Base-by-base conservation (phyloP, 108 stramenopile species). In the Pseudonitzschia multistriata region DNA sequence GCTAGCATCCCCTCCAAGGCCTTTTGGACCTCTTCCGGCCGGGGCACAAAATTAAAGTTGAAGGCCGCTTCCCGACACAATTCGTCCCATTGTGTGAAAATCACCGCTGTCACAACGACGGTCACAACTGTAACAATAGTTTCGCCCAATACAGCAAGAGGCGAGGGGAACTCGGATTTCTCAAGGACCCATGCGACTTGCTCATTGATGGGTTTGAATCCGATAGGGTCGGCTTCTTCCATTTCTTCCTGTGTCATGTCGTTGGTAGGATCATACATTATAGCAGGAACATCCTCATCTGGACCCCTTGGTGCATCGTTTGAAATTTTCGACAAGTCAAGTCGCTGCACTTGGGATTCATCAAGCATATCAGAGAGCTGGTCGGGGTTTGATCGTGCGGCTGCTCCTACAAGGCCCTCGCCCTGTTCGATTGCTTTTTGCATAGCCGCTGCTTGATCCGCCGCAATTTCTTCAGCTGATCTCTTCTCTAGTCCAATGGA, bases 171-270 rank as follows among this genome's bases (percentile, higher is more conserved):
- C 22, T 74, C 69, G 0, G 86, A 76, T 47, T 82, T 74, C 17
- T 57, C 37, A 24, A 87, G 28, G 52, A 89, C 89, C 39, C 81
- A 70, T 54, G 53, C 71, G 21, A 76, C 24, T 68, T 89, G 88
- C 35, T 93, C 86, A 24, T 62, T 63, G 17, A 87, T 19, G 22
- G 71, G 80, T 74, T 84, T 71, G 37, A 69, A 67, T 48, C 83
- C 87, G 52, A 81, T 75, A 22, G 81, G 82, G 67, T 93, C 92
- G 33, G 85, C 88, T 71, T 93, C 83, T 5, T 72, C 73, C 80
- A 77, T 78, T 76, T 93, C 86, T 77, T 93, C 92, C 29, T 85
- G 73, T 22, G 92, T 80, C 68, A 93, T 71, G 57, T 90, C 87
- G 25, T 85, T 81, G 25, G 86, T 86, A 0, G 88, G 85, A 68